phyloP scores from a whole-genome alignment of 805 yeast species.

The Ogataea nitratoaversa region DNA sequence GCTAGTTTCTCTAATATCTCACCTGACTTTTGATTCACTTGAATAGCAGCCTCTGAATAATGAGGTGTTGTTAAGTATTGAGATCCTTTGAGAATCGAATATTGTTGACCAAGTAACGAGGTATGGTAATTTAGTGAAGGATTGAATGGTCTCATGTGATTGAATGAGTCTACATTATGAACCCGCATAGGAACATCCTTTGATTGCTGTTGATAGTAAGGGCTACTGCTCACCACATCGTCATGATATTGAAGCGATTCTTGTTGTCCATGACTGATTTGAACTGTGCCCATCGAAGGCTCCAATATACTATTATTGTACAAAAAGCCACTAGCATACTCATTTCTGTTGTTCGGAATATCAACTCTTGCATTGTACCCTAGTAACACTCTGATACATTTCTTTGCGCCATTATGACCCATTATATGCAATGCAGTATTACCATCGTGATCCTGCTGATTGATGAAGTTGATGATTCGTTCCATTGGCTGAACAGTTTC shows the following conservation, averaged over 20 bases:
- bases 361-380: constrained; percentile 52
- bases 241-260: not conserved
- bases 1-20: constrained; percentile 47
- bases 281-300: constrained; percentile 2
- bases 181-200: constrained; percentile 3
- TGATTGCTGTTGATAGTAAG: constrained; percentile 1
- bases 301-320: constrained; percentile 21
- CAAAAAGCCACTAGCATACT: constrained; percentile 37
- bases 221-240: not conserved
- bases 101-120: constrained; percentile 12
- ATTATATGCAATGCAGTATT: constrained; percentile 54
- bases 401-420: constrained; percentile 40
- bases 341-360: constrained; percentile 43
- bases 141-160: constrained; percentile 22
- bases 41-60: constrained; percentile 50
- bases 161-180: constrained; percentile 21
- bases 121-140: constrained; percentile 19
- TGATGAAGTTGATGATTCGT: constrained; percentile 51
- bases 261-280: not conserved
- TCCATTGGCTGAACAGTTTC: constrained; percentile 56
- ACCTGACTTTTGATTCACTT: constrained; percentile 46
- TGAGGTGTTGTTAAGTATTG: constrained; percentile 34
- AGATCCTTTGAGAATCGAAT: constrained; percentile 15
- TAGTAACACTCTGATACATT: constrained; percentile 41
- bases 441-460: constrained; percentile 54